Base-by-base conservation (phyloP, 371 early-diverging fungal genomes). In the Rhizopus delemar region DNA sequence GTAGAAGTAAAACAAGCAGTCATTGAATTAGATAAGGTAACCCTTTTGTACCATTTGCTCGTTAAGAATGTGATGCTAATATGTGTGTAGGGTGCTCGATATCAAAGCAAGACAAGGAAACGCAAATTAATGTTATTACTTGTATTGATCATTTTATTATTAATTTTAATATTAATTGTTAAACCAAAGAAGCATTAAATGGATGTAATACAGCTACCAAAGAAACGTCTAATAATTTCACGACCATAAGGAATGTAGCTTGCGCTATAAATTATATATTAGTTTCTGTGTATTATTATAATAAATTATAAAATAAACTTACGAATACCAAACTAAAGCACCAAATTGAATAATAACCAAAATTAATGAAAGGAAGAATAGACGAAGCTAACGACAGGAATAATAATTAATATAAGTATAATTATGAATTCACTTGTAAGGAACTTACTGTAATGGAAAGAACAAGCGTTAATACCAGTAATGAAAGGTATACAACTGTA, bases 291-390 rank as follows among this genome's bases (percentile, higher is more conserved):
- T 54, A 11, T 12, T 32, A 35, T n/a, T 15, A 13, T 9, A 62
- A 16, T n/a, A 22, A 22, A 22, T 31, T 35, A 33, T n/a, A 32
- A 32, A 12, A 6, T 16, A 48, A 46, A 80, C 80, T 80, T 80
- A 80, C 80, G 77, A 80, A 80, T 91, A 91, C 92, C 95, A 95
- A 60, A 92, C 85, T 58, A 95, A 69, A 11, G 95, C 94, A 60
- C 88, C 70, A 77, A 87, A 93, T 70, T 95, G 95, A 43, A 88
- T 65, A 57, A 93, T 80, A 51, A 90, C 90, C 53, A 90, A 74
- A 16, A 94, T 73, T 45, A 94, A 61, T 56, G 88, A 88, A 31
- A 94, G 70, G 29, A 86, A 59, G 46, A 84, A 75, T 45, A 63
- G 74, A 16, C 74, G 28, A 29, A 86, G 54, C 81, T 84, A 65